These are phyloP conservation scores for Sphaerulina populicola DNA, from an alignment of 2,329 filamentous ascomycete species.

Conservation along the genomic window DNA sequence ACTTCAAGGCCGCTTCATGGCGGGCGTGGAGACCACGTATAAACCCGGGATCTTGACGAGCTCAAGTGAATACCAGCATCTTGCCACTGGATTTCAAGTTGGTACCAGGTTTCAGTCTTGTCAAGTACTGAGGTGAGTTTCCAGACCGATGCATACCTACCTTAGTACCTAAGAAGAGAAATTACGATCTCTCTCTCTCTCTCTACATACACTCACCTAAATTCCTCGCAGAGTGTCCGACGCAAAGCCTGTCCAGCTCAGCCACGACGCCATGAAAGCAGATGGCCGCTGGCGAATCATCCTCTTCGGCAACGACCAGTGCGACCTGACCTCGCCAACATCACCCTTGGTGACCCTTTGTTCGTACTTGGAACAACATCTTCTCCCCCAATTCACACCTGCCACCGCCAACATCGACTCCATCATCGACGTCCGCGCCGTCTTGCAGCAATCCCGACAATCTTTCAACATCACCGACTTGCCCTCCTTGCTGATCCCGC, in stretches of 20 bases:
- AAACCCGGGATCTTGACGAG: constrained; percentile 23
- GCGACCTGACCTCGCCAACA: constrained; percentile 13
- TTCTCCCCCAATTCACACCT: constrained; percentile 36
- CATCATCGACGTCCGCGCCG: constrained; percentile 47
- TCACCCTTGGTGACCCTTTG: constrained; percentile 23
- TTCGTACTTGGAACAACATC: constrained; percentile 15
- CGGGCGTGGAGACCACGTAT: constrained; percentile 29
- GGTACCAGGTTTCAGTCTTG: constrained; percentile 30
- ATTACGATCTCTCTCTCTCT: too few relatives aligned
- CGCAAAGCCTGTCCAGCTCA: constrained; percentile 31
- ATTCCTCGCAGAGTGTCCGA: constrained; percentile 22
- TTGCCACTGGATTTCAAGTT: constrained; percentile 28
- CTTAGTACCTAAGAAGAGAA: too few relatives aligned
- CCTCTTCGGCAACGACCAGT: constrained; percentile 23
- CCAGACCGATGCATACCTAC: too few relatives aligned
- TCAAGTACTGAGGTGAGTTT: constrained; percentile 21
- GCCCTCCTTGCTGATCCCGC: constrained; percentile 39
- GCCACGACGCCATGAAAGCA: constrained; percentile 29
- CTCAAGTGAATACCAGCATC: constrained; percentile 22
- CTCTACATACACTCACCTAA: too few relatives aligned
- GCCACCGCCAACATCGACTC: constrained; percentile 35
- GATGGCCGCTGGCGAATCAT: constrained; percentile 32
- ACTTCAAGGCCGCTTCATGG: constrained; percentile 30
- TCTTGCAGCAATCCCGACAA: constrained; percentile 28
- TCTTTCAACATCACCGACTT: constrained; percentile 33